Evolutionary conservation across 345 rosid genomes (phyloP), one percentile per base, ranked within the genome.

Genomic region (Lepidium sativum): DNA sequence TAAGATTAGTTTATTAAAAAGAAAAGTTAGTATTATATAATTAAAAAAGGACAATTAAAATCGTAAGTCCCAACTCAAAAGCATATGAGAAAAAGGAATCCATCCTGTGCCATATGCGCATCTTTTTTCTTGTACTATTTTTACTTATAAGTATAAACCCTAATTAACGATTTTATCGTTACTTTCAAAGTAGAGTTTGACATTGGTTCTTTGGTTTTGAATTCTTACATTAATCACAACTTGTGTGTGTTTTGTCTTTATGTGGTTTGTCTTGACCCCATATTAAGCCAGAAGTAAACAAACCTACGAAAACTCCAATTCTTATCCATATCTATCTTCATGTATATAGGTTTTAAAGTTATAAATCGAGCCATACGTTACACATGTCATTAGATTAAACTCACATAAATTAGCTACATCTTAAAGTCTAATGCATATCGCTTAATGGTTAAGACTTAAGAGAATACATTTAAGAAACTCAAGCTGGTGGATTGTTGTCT

Each of bases 11-110:
- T 37, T 43, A 59, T 12, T 34, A 9, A 32, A 65, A 65, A 35
- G 23, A 59, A 21, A 5, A 48, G 14, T 8, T 51, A 23, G 2
- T 1, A 47, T 65, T 48, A 38, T 72, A 57, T 33, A 9, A 32
- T 48, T 48, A 17, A 16, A 17, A 56, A 57, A 65, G 39, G 54
- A 56, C 60, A 27, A 44, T 44, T 34, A 14, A 14, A 66, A 66
- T 58, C 49, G 71, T 20, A 60, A 51, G 40, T 44, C 63, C 71
- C 72, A 66, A 54, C 72, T 66, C 63, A 72, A 59, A 73, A 73
- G 77, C 77, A 73, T 72, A 64, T 18, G 71, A 39, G 44, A 27
- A 35, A 25, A 72, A 66, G 62, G 72, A 59, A 72, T 72, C 62
- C 23, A 39, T 25, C 48, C 42, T 43, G 17, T 42, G 55, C 54